Evolutionary conservation across 306 rosid genomes (phyloP).

Genomic region (Ceratonia siliqua): DNA sequence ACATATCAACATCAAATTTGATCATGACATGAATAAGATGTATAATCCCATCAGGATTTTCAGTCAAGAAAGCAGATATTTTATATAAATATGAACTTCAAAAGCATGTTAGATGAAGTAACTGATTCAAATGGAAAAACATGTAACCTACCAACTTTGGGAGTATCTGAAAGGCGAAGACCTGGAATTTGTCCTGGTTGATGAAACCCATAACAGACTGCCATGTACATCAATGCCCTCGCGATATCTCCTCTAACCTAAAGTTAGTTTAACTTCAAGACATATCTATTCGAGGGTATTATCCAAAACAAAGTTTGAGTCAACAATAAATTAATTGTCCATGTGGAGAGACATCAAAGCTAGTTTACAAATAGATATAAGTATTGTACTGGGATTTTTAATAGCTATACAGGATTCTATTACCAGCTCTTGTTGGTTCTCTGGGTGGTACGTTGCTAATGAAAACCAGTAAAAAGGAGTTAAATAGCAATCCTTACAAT

Average conservation of each 20-base stretch:
- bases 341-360: background rate
- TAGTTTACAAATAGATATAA: background rate
- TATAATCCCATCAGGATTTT: background rate
- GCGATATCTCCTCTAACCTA: conserved; percentile 86
- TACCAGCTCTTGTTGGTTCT: conserved; percentile 1
- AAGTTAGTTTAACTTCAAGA: conserved; percentile 30
- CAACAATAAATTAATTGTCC: background rate
- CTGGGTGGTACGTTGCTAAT: background rate
- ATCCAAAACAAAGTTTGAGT: conserved; percentile 16
- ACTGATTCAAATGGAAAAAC: background rate
- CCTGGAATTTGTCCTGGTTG: conserved; percentile 50
- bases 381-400: background rate
- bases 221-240: conserved; percentile 80
- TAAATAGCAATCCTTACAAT: background rate
- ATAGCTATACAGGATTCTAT: conserved; percentile 5
- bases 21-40: background rate
- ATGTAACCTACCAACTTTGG: conserved; percentile 53
- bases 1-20: background rate
- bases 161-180: conserved; percentile 70
- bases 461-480: conserved; percentile 13
- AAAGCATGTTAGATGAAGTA: background rate
- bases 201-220: conserved; percentile 62
- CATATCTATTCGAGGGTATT: conserved; percentile 6
- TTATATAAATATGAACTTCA: background rate
- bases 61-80: background rate